Evolutionary conservation across 768 basidiomycete species (phyloP).

Genomic region (Astraeus odoratus): DNA sequence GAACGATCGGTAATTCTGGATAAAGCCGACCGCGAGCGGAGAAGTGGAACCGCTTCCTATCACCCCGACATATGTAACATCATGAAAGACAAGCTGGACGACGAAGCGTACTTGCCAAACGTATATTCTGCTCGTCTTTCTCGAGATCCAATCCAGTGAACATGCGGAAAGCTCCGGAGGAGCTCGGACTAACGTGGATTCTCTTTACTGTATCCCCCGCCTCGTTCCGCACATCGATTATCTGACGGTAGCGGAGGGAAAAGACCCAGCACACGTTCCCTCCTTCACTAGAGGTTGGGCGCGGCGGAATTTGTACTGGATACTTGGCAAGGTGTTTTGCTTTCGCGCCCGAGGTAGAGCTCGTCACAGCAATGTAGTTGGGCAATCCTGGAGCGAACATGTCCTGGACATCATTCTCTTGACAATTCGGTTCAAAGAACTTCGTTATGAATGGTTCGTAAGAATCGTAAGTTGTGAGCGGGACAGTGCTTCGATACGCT

Average conservation of each 20-base stretch:
- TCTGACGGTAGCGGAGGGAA: constrained; percentile 11
- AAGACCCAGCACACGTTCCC: constrained; percentile 16
- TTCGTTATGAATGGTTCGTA: constrained; percentile 12
- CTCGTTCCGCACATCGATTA: constrained; percentile 5
- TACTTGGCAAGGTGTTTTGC: constrained; percentile 16
- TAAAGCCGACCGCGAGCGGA: constrained; percentile 5
- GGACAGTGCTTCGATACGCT: constrained; percentile 6
- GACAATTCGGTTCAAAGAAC: constrained; percentile 13
- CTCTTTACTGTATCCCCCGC: not conserved
- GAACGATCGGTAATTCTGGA: constrained; percentile 7
- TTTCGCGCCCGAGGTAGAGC: constrained; percentile 10
- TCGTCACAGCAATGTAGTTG: constrained; percentile 5
- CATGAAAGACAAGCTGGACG: not conserved
- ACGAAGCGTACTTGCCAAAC: constrained; percentile 4
- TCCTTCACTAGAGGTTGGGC: constrained; percentile 2
- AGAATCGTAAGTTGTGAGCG: constrained; percentile 8
- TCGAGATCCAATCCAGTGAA: constrained; percentile 9
- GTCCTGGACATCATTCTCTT: constrained; percentile 11
- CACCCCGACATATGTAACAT: not conserved
- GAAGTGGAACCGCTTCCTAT: not conserved
- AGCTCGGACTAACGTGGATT: constrained; percentile 9
- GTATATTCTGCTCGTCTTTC: constrained; percentile 10
- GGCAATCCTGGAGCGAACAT: constrained; percentile 18
- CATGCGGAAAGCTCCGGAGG: constrained; percentile 13
- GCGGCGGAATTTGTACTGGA: constrained; percentile 1